phyloP scores from a whole-genome alignment of 1,284 basidiomycete species.

The Amylostereum areolatum region DNA sequence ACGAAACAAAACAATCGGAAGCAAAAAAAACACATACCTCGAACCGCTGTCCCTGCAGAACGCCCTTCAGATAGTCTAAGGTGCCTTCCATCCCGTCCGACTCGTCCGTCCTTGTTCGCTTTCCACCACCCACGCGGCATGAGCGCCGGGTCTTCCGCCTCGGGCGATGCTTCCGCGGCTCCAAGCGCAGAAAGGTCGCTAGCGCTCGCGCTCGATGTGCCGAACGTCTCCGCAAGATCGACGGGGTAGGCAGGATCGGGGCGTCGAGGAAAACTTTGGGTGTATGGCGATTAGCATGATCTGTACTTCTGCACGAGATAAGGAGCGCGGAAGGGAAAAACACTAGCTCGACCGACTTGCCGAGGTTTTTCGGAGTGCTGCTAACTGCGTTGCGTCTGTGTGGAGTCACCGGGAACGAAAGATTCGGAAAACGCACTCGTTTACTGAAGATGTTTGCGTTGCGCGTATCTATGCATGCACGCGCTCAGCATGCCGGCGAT shows the following conservation, averaged over 20 bases:
- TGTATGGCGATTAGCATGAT: neutral
- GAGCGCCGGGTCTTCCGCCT: conserved; percentile 50
- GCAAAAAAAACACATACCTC: conserved; percentile 25
- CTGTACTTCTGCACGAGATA: neutral
- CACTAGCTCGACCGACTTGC: conserved; percentile 67
- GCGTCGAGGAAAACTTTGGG: conserved; percentile 74
- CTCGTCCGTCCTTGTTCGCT: conserved; percentile 42
- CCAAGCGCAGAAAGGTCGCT: conserved; percentile 41
- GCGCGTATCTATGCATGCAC: conserved; percentile 59
- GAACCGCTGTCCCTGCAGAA: conserved; percentile 47
- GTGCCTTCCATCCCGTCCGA: conserved; percentile 59
- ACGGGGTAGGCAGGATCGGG: conserved; percentile 63
- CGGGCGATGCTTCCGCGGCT: conserved; percentile 45
- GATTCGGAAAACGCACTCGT: conserved; percentile 45
- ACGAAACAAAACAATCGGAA: neutral
- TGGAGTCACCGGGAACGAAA: conserved; percentile 8
- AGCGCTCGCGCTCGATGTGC: conserved; percentile 17
- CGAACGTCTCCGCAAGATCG: conserved; percentile 49
- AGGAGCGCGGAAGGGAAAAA: conserved; percentile 8
- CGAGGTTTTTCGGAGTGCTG: conserved; percentile 71
- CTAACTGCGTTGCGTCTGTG: conserved; percentile 42
- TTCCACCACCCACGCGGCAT: conserved; percentile 81
- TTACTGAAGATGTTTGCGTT: conserved; percentile 77
- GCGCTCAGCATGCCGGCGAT: neutral
- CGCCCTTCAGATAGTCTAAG: conserved; percentile 37